Base-by-base conservation (phyloP, 768 basidiomycete species). In the Obba rivulosa region DNA sequence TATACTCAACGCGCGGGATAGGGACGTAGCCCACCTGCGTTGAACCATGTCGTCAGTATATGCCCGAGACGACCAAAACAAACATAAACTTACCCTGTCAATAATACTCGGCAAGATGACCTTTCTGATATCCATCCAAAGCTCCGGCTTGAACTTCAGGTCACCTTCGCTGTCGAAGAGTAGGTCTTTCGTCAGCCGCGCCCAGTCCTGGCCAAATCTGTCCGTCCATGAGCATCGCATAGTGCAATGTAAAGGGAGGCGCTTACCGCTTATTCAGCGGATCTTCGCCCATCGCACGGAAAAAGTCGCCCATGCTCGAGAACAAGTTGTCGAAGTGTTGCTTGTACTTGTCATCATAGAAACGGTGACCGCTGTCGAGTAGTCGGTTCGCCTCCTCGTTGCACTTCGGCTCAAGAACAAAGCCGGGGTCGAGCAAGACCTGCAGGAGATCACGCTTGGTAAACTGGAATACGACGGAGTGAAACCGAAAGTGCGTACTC, bases 1-100 rank as follows among this genome's bases (percentile, higher is more conserved):
- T 85, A 69, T 96, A 98, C 67, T 96, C 94, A 62, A 93, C 81
- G 31, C 92, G 85, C 0, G 95, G 95, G 55, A 98, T 94, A 7
- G 92, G 92, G 46, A 94, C 62, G 58, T 90, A 86, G 18, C 85
- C 85, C 43, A 86, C 72, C 80, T 87, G 22, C 2, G 21, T 31
- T 8, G 8, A 10, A 31, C 46, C 45, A n/a, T n/a, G n/a, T n/a
- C n/a, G n/a, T n/a, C n/a, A n/a, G n/a, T n/a, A n/a, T n/a, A n/a
- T n/a, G n/a, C n/a, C n/a, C n/a, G n/a, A n/a, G n/a, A n/a, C n/a
- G n/a, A n/a, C n/a, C n/a, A n/a, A n/a, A n/a, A n/a, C n/a, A 31
- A 13, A 5, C 13, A 13, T 54, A 48, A 50, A 34, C 75, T 45
- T 54, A 92, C 83, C 69, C 86, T 75, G 34, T 86, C 75, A 57